These are phyloP conservation scores for Hamamelis virginiana DNA, from an alignment of 164 flowering plant genomes.

Conservation along the genomic window DNA sequence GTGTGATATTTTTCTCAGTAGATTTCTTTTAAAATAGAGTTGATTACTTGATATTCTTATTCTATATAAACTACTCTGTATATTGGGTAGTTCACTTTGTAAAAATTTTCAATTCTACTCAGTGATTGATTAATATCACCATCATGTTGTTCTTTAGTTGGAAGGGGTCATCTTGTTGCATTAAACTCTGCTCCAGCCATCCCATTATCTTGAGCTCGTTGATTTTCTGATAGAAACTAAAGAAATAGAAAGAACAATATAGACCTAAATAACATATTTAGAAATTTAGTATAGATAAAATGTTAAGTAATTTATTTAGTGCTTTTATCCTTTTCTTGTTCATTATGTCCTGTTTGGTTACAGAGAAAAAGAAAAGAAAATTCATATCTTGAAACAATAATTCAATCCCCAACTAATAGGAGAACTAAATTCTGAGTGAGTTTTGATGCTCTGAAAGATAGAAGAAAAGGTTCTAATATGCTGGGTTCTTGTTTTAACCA, in stretches of 20 bases:
- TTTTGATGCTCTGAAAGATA: not conserved
- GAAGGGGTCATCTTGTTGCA: too few relatives aligned
- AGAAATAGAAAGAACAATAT: not conserved
- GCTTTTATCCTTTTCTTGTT: too few relatives aligned
- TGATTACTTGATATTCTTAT: not conserved
- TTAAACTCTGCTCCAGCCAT: too few relatives aligned
- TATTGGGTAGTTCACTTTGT: not conserved
- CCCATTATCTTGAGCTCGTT: not conserved
- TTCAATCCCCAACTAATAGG: too few relatives aligned
- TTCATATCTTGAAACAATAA: too few relatives aligned
- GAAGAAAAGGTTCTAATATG: not conserved
- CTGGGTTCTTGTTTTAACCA: too few relatives aligned
- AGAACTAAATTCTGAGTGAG: not conserved
- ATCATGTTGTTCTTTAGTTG: not conserved
- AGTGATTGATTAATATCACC: not conserved
- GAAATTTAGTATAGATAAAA: too few relatives aligned
- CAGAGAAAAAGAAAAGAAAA: too few relatives aligned
- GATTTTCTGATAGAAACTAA: not conserved
- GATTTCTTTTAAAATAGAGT: not conserved
- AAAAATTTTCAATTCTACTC: not conserved
- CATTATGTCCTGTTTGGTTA: too few relatives aligned
- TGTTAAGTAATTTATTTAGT: too few relatives aligned
- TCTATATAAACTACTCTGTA: not conserved
- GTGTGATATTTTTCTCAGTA: conserved; percentile 29
- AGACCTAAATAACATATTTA: too few relatives aligned